Base-by-base conservation (phyloP, 2,329 filamentous ascomycete genomes). In the Paraphoma chrysanthemicola region DNA sequence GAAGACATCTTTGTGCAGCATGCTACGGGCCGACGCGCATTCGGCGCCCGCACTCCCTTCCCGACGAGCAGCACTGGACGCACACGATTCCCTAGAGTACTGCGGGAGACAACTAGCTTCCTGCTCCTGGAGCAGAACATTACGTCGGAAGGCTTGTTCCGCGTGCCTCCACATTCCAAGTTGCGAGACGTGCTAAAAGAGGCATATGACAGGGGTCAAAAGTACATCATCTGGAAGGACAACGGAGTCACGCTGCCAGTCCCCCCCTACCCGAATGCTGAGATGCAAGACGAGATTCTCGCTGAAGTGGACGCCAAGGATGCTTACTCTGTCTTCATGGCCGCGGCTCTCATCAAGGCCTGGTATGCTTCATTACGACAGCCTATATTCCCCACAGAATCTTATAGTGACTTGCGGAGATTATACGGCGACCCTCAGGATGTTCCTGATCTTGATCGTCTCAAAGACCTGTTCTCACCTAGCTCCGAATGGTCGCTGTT, bases 281-380 rank as follows among this genome's bases (percentile, higher is more conserved):
- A 75, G 39, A 67, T 72, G 45, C 74, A 77, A 39, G 69, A 76
- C 23, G 78, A 78, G 17, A 77, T 82, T 28, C 68, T 84, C 4
- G 74, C 76, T 23, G 80, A 83, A 54, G 68, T 83, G 5, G 79
- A 82, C 31, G 71, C 77, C 4, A 76, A 75, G 49, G 82, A 85
- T 60, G 79, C 83, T 6, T 86, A 85, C 65, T 80, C 81, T 1
- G 81, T 84, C 1, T 82, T 82, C 61, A 77, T 82, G 55, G 83
- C 83, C 3, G 82, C 83, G 9, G 81, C 79, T 6, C 63, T 86
- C 44, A 81, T 85, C 71, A 86, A 86, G 67, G 69, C 79, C 8
- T 86, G 84, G 82, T 86, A 86, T 58, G 75, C 83, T 28, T 80
- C 82, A 41, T 71, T 86, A 9, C 78, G 79, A 18, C 77, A 82